Evolutionary conservation across 2,329 filamentous ascomycete species (phyloP).

Genomic region (Geosmithia putterillii): DNA sequence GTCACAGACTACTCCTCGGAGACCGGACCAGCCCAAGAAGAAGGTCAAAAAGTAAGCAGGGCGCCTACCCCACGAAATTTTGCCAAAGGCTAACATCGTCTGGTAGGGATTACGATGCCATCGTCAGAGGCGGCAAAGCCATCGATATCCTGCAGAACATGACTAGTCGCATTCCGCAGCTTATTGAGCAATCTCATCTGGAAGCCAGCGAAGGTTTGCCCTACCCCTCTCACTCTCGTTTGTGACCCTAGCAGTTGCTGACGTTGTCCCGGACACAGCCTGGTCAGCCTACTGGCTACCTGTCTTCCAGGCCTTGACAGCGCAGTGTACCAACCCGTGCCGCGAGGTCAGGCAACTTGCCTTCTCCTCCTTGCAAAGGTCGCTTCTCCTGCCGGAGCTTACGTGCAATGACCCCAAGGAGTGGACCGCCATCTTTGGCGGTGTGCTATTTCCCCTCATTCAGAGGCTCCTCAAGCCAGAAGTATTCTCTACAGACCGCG

Average conservation of each 20-base stretch:
- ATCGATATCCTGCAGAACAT: constrained; percentile 73
- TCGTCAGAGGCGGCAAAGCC: constrained; percentile 68
- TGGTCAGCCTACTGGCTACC: constrained; percentile 98
- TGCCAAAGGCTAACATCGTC: neutral
- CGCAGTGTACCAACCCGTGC: constrained; percentile 88
- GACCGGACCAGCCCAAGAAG: constrained; percentile 13
- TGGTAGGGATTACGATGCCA: constrained; percentile 33
- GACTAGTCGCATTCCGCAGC: constrained; percentile 66
- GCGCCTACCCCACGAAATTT: neutral
- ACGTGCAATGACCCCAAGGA: constrained; percentile 75
- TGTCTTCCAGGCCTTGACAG: constrained; percentile 77
- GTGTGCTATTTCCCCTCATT: constrained; percentile 89
- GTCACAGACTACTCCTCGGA: constrained; percentile 38
- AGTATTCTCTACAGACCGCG: constrained; percentile 79
- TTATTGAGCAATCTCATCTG: constrained; percentile 88
- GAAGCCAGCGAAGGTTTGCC: constrained; percentile 67
- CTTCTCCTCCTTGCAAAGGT: constrained; percentile 73
- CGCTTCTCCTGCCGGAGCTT: constrained; percentile 73
- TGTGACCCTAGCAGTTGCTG: neutral
- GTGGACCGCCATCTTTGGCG: constrained; percentile 90
- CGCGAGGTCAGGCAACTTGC: constrained; percentile 85
- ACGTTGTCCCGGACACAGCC: constrained; percentile 33
- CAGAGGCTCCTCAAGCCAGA: constrained; percentile 82
- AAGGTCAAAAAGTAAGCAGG: constrained; percentile 13
- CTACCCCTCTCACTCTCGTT: neutral